These are phyloP conservation scores for Aspergillus leporis DNA, from an alignment of 495 filamentous ascomycete genomes.

Conservation along the genomic window DNA sequence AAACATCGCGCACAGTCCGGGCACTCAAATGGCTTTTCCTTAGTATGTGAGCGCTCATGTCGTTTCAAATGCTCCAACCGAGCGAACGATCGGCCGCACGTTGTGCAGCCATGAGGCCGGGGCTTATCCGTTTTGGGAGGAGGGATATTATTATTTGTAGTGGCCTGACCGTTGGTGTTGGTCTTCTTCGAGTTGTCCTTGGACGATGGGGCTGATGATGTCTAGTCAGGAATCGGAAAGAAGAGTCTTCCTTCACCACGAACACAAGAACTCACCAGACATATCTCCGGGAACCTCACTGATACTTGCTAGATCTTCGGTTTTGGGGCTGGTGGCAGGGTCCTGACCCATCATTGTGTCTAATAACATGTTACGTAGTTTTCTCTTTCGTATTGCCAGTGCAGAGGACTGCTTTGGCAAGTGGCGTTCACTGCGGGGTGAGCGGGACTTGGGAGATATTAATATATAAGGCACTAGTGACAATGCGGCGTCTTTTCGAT, in stretches of 20 bases:
- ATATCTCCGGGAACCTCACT: conserved; percentile 45
- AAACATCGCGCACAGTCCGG: conserved; percentile 95
- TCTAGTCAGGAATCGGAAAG: conserved; percentile 13
- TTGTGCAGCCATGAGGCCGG: conserved; percentile 89
- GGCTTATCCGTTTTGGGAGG: conserved; percentile 97
- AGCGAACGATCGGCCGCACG: conserved; percentile 91
- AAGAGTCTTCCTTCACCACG: conserved; percentile 18
- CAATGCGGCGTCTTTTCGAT: background rate
- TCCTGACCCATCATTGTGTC: conserved; percentile 45
- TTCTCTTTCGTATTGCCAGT: background rate
- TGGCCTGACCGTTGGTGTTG: conserved; percentile 36
- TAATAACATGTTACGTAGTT: conserved; percentile 34
- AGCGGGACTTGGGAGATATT: background rate
- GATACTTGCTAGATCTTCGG: conserved; percentile 48
- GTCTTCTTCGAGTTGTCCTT: conserved; percentile 36
- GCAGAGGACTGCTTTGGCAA: background rate
- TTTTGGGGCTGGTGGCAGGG: conserved; percentile 35
- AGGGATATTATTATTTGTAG: conserved; percentile 44
- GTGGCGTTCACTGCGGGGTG: background rate
- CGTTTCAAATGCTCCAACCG: conserved; percentile 96
- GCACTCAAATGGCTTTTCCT: conserved; percentile 99
- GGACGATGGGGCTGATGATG: conserved; percentile 19
- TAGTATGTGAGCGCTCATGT: conserved; percentile 97
- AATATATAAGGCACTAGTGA: conserved; percentile 13
- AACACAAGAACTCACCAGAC: conserved; percentile 41